Base-by-base conservation (phyloP, 768 basidiomycete species). In the Nidularia pulvinata region DNA sequence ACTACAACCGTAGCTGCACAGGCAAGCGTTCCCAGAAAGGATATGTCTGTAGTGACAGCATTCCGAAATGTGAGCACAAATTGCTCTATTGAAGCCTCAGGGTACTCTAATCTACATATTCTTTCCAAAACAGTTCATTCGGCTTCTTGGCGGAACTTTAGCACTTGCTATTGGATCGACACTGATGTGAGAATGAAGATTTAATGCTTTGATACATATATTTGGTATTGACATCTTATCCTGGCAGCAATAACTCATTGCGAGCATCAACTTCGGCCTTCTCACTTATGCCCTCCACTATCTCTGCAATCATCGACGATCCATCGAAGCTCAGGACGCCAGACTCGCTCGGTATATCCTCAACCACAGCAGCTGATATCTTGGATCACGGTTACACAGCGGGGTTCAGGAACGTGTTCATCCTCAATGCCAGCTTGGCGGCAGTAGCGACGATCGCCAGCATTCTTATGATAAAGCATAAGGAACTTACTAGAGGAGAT, bases 41-140 rank as follows among this genome's bases (percentile, higher is more conserved):
- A 92, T 55, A 89, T 91, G 88, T 85, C 86, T 1, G 85, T 88
- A 7, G 88, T 90, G 0, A 91, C 89, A 0, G 84, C 83, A 0
- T 78, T 84, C 52, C 76, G 85, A 48, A 87, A 86, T 62, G 84
- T 83, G 51, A 35, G 77, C 7, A 52, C 16, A 22, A 14, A 22
- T 50, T 14, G 59, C 10, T 52, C 43, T 9, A 9, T 9, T 10
- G n/a, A n/a, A n/a, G n/a, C n/a, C n/a, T n/a, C n/a, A n/a, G 9
- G 37, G 47, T 6, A 39, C 48, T 35, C 22, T 10, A 49, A 25
- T 53, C 25, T 34, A 48, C 53, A 50, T 54, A 50, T 39, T 4
- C 53, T 1, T n/a, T n/a, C n/a, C n/a, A n/a, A n/a, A n/a, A n/a
- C 49, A 86, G 85, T 89, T 91, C 57, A 73, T 89, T 48, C 79